A percentile compares a stretch with the other conserved stretches of the same genome.
Conservation (phyloP, 345 rosid genomes). For the Acer saccharum region DNA sequence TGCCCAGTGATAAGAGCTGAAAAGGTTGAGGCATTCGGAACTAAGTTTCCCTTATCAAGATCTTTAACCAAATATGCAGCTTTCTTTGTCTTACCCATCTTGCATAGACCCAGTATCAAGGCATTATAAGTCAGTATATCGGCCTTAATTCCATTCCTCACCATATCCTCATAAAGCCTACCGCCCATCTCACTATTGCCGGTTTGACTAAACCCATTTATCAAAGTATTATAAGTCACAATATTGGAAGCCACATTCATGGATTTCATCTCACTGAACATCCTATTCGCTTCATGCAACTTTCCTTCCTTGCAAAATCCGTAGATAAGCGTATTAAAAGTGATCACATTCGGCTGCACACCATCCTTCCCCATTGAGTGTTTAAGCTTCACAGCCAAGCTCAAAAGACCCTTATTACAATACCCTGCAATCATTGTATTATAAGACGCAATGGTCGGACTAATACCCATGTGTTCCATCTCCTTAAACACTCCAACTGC, state of each 20-base stretch:
- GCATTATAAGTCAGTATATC: constrained; percentile 81
- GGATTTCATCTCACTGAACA: constrained; percentile 68
- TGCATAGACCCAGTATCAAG: constrained; percentile 76
- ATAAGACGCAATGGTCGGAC: constrained; percentile 53
- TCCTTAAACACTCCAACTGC: constrained; percentile 56
- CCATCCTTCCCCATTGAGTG: constrained; percentile 54
- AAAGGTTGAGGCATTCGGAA: constrained; percentile 77
- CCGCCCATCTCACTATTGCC: constrained; percentile 57
- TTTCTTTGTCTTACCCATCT: constrained; percentile 86
- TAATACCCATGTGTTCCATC: constrained; percentile 54
- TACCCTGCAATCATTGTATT: constrained; percentile 77
- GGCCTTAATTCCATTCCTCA: constrained; percentile 50
- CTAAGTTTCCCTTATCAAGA: constrained; percentile 67
- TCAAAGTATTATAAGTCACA: constrained; percentile 79
- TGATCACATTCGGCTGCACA: constrained; percentile 58
- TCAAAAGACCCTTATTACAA: constrained; percentile 37
- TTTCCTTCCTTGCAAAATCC: constrained; percentile 68
- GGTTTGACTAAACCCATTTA: constrained; percentile 59
- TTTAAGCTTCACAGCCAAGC: constrained; percentile 65
- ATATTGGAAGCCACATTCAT: constrained; percentile 52
- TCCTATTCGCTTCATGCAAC: constrained; percentile 60
- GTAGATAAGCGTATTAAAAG: constrained; percentile 63
- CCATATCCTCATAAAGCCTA: constrained; percentile 74
- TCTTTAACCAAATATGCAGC: constrained; percentile 78
- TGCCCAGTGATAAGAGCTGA: constrained; percentile 81